Base-by-base conservation (phyloP, 768 basidiomycete species). In the Lactarius akahatsu region DNA sequence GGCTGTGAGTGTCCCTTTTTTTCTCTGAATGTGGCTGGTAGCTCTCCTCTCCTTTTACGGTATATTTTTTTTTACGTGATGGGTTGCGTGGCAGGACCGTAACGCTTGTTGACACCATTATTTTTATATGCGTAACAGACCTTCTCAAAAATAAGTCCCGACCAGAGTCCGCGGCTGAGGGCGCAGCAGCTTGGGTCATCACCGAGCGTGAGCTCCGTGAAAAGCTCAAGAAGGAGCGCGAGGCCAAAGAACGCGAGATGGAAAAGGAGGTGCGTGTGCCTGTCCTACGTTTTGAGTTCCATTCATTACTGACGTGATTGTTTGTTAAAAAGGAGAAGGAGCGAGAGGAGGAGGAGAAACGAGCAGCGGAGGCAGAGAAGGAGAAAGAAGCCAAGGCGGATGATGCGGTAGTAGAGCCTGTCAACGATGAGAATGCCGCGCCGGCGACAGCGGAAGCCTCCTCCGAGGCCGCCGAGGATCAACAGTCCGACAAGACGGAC, bases 111-210 rank as follows among this genome's bases (percentile, higher is more conserved):
- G 71, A 71, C 57, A 52, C 52, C 36, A 61, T 50, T 50, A 38
- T 38, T 38, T 13, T 38, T 13, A 11, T 43, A 23, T 26, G 15
- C 13, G 15, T 40, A 59, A 43, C 71, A 91, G 90, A 92, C 77
- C 73, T 96, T 66, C 80, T 96, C 65, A 88, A 89, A 77, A 88
- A 93, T 79, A 95, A 96, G 78, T 86, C 88, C 26, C 81, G 89
- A 62, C 92, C 93, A 2, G 89, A 92, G 72, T 80, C 81, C 2
- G 92, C 92, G 30, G 88, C 91, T 2, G 78, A 80, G 26, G 86
- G 83, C 15, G 87, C 86, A 26, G 80, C 79, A 1, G 82, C 78
- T 45, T 96, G 93, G 93, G 91, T 94, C 18, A 76, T 83, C 59
- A 80, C 81, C 61, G 92, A 94, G 78, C 83, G 90, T 69, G 85